Evolutionary conservation across 2,329 filamentous ascomycete species (phyloP), one percentile per base, ranked within the genome.

Genomic region (Rutstroemia sp.): DNA sequence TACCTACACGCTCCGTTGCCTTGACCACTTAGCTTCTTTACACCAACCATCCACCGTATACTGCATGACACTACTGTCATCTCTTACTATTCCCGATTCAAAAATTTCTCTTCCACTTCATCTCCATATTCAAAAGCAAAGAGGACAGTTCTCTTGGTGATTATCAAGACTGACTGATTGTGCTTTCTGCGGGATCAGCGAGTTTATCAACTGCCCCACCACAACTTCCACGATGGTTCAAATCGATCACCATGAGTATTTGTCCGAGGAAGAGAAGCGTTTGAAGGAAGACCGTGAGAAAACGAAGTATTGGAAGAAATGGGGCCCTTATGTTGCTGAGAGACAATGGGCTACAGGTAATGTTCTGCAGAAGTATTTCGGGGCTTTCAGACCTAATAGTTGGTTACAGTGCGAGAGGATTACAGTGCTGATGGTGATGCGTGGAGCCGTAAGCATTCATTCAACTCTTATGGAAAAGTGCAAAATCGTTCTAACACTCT

Each of bases 281-380:
- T 80, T 97, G 65, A 87, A 87, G 69, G 84, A 96, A 69, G 92
- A 97, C 73, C 83, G 85, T 58, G 83, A 92, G 62, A 86, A 86
- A 61, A 81, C 75, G 63, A 92, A 89, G 72, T 97, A 97, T 77
- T 97, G 92, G 92, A 97, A 97, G 82, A 90, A 87, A 83, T 96
- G 92, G 91, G 92, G 92, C 55, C 87, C 92, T 23, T 97, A 96
- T 69, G 86, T 95, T 65, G 84, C 92, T 55, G 92, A 97, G 76
- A 80, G 92, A 69, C 92, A 96, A 76, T 96, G 92, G 92, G 91
- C 92, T 57, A 96, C 91, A 64, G 91, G 89, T 88, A 81, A 45
- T 39, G 21, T 1, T 45, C 16, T 56, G 17, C 45, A 14, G 9
- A 55, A 41, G 12, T 49, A 21, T 48, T 34, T 17, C 8, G 51